Evolutionary conservation across 768 basidiomycete genomes (phyloP).

Genomic region (Suillus spraguei): DNA sequence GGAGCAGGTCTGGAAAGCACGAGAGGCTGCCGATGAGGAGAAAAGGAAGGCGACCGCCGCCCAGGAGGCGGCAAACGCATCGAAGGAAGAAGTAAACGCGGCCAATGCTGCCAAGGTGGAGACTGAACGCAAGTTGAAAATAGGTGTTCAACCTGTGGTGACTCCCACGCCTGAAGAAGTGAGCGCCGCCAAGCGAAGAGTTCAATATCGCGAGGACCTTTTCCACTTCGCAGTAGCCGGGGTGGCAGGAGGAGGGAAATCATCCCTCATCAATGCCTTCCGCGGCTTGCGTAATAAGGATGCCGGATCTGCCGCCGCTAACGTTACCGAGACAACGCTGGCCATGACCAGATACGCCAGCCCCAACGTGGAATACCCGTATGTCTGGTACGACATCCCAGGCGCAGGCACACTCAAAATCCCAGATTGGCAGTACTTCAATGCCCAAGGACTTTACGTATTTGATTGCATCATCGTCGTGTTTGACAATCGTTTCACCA

Average conservation of each 20-base stretch:
- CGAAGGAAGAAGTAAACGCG: conserved; percentile 15
- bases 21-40: conserved; percentile 16
- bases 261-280: conserved; percentile 38
- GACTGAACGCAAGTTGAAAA: conserved; percentile 21
- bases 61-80: conserved; percentile 17
- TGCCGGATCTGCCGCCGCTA: conserved; percentile 28
- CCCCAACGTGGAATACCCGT: conserved; percentile 18
- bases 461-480: conserved; percentile 39
- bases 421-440: conserved; percentile 40
- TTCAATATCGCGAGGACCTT: conserved; percentile 26
- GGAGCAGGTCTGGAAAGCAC: too few species aligned
- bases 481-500: conserved; percentile 36
- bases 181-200: conserved; percentile 14
- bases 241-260: conserved; percentile 37
- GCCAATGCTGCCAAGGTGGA: conserved; percentile 18
- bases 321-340: conserved; percentile 33
- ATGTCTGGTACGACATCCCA: conserved; percentile 40
- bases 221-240: conserved; percentile 39
- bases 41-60: conserved; percentile 18
- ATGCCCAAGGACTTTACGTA: conserved; percentile 37
- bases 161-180: conserved; percentile 26
- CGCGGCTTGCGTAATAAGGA: conserved; percentile 30
- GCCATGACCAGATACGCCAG: conserved; percentile 29
- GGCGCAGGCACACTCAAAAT: conserved; percentile 37
- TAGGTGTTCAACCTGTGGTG: conserved; percentile 30